Conservation (phyloP, 208 protist genomes). For the Acanthamoeba castellanii region DNA sequence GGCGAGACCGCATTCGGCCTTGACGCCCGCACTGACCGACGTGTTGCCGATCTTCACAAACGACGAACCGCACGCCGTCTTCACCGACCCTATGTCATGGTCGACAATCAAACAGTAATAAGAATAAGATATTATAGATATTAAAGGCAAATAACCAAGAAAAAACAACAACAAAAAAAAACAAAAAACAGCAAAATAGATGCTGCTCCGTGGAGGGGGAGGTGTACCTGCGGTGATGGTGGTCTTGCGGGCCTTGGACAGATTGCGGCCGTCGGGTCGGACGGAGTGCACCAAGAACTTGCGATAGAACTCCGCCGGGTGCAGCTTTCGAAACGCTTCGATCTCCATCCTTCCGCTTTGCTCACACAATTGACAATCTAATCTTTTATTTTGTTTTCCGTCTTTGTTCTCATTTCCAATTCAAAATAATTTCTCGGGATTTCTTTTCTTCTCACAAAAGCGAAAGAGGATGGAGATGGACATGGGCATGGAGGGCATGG, state of each 20-base stretch:
- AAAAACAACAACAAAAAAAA: neutral
- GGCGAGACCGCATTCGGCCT: conserved; percentile 74
- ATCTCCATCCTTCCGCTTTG: conserved; percentile 50
- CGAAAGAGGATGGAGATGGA: neutral
- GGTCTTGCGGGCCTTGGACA: conserved; percentile 71
- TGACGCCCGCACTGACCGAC: conserved; percentile 78
- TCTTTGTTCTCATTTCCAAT: too few relatives aligned
- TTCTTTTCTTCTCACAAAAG: neutral
- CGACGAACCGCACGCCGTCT: conserved; percentile 75
- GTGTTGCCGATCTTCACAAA: conserved; percentile 84
- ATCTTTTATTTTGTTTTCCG: neutral
- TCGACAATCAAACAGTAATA: neutral
- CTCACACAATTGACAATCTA: neutral
- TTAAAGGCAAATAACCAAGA: neutral
- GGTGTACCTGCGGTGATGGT: conserved; percentile 65
- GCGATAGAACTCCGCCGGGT: conserved; percentile 83
- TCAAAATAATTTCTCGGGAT: too few relatives aligned
- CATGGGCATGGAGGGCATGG: neutral
- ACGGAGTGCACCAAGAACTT: conserved; percentile 81
- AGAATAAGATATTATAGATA: too few relatives aligned
- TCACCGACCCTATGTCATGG: conserved; percentile 55
- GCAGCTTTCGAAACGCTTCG: conserved; percentile 84
- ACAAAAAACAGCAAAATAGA: too few relatives aligned
- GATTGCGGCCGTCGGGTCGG: conserved; percentile 82
- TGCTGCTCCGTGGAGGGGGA: too few relatives aligned